These are phyloP conservation scores for Chaetomium sp. DNA, from an alignment of 2,329 filamentous ascomycete genomes.

Conservation along the genomic window DNA sequence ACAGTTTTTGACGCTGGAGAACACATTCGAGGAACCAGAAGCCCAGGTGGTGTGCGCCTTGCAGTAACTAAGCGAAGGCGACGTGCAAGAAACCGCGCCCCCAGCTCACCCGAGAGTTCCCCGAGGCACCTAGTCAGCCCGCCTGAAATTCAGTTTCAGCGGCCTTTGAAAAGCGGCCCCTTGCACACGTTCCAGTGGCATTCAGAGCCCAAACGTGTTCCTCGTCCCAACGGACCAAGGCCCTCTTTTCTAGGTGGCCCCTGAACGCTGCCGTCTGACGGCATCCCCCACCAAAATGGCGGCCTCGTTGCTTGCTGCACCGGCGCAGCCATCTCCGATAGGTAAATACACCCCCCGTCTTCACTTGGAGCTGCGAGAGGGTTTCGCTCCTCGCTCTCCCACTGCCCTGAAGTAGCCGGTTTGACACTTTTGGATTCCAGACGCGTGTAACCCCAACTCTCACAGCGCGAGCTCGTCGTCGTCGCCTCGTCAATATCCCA, in stretches of 20 bases:
- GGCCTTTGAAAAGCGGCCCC: slow-evolving; percentile 8
- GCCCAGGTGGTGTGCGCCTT: slow-evolving; percentile 22
- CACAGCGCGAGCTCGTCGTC: slow-evolving; percentile 41
- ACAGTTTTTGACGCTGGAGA: slow-evolving; percentile 4
- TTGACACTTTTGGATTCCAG: slow-evolving; percentile 26
- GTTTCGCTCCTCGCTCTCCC: slow-evolving; percentile 14
- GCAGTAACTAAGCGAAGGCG: slow-evolving; percentile 21
- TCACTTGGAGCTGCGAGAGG: slow-evolving; percentile 30
- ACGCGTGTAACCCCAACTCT: slow-evolving; percentile 25
- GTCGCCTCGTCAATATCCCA: slow-evolving; percentile 52
- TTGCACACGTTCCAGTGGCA: not conserved
- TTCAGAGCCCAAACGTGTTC: not conserved
- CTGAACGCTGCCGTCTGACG: slow-evolving; percentile 13
- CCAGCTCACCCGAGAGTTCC: not conserved
- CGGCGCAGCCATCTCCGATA: slow-evolving; percentile 38
- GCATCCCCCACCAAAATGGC: slow-evolving; percentile 36
- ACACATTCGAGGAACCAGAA: not conserved
- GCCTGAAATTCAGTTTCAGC: slow-evolving; percentile 14
- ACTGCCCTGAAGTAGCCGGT: slow-evolving; percentile 18
- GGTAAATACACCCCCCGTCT: slow-evolving; percentile 36
- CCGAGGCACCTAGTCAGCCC: slow-evolving; percentile 3
- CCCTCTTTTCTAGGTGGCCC: not conserved
- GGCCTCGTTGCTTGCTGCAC: slow-evolving; percentile 37
- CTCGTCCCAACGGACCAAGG: not conserved
- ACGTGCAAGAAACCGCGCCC: slow-evolving; percentile 6